phyloP scores from a whole-genome alignment of 768 basidiomycete species.

The Phaffia tasmanica region DNA sequence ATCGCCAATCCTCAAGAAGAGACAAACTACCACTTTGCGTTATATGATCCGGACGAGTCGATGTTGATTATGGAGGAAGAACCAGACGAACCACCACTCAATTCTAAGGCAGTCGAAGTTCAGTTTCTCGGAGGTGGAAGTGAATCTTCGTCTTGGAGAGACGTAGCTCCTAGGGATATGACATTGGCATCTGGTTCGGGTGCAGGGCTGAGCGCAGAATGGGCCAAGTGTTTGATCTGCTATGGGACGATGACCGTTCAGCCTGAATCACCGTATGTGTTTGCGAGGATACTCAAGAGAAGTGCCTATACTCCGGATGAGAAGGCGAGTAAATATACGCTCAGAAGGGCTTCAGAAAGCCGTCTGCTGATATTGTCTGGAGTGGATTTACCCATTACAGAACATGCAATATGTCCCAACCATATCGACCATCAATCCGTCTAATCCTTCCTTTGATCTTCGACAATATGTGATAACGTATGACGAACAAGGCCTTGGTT shows the following conservation, averaged over 20 bases:
- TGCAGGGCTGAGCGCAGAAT: neutral
- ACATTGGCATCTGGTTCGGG: neutral
- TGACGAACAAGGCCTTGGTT: constrained; percentile 6
- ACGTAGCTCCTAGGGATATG: neutral
- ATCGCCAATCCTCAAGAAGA: no score
- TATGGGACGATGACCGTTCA: neutral
- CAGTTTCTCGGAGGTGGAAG: neutral
- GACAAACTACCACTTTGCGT: neutral
- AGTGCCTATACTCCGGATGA: constrained; percentile 5
- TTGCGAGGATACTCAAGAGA: constrained; percentile 11
- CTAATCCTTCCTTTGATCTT: neutral
- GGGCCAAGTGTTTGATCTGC: neutral
- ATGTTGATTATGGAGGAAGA: constrained; percentile 9
- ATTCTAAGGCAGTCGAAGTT: neutral
- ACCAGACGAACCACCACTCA: neutral
- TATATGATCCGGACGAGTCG: constrained; percentile 6
- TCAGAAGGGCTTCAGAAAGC: neutral
- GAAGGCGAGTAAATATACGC: neutral
- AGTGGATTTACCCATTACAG: neutral
- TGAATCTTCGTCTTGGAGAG: neutral
- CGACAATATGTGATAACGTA: neutral
- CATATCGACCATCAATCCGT: neutral
- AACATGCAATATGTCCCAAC: constrained; percentile 1
- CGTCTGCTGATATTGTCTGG: neutral
- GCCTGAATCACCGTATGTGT: constrained; percentile 9